Conservation (phyloP, 371 early-diverging fungal genomes). For the Mucor saturninus region DNA sequence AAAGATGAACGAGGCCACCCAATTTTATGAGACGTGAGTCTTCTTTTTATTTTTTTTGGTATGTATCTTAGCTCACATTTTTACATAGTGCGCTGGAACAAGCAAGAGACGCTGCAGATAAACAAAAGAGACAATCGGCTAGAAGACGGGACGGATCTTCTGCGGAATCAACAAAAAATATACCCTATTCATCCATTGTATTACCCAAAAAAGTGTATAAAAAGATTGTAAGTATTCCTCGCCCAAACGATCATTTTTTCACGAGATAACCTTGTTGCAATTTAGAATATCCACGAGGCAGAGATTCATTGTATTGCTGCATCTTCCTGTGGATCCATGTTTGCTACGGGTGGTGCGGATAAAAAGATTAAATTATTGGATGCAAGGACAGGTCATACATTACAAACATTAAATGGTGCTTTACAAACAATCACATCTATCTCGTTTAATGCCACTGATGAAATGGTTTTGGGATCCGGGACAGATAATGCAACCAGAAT, state of each 20-base stretch:
- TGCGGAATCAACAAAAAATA: not conserved
- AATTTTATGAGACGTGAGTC: conserved; percentile 75
- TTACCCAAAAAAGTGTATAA: conserved; percentile 20
- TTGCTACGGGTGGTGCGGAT: conserved; percentile 91
- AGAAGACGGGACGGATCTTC: conserved; percentile 19
- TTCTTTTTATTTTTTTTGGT: too few species aligned
- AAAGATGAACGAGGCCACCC: conserved; percentile 92
- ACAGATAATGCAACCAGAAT: conserved; percentile 91
- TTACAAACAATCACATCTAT: conserved; percentile 85
- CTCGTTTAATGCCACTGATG: conserved; percentile 77
- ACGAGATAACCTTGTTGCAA: not conserved
- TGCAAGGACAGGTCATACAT: conserved; percentile 69
- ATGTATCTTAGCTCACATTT: not conserved
- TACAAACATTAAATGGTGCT: conserved; percentile 81
- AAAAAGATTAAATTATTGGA: conserved; percentile 86
- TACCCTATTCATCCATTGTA: conserved; percentile 17
- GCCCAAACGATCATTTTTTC: not conserved
- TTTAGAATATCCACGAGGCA: conserved; percentile 67
- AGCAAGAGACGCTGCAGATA: conserved; percentile 30
- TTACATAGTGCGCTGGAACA: conserved; percentile 30
- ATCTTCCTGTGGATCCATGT: conserved; percentile 73
- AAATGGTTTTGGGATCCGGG: conserved; percentile 83
- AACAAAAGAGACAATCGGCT: conserved; percentile 20
- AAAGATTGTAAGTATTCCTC: conserved; percentile 20
- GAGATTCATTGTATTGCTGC: conserved; percentile 86